phyloP scores from a whole-genome alignment of 2,329 filamentous ascomycete genomes.

The Beauveria varroae region DNA sequence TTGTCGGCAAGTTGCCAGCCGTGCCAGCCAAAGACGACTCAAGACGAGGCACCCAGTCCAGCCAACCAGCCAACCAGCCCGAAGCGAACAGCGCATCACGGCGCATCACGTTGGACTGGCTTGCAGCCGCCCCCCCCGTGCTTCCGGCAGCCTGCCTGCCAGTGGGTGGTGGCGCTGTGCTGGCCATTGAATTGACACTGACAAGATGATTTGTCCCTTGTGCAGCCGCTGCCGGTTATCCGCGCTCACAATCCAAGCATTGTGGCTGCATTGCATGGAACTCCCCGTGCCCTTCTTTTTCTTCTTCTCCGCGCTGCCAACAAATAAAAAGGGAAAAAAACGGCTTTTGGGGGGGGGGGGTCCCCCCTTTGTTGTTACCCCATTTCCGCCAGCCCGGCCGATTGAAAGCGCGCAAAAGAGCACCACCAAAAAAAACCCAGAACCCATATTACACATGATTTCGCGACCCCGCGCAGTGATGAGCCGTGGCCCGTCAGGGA shows the following conservation, averaged over 20 bases:
- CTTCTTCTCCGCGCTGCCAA: neutral
- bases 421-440: too few species aligned
- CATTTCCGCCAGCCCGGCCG: neutral
- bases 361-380: neutral
- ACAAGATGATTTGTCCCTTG: neutral
- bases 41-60: too few species aligned
- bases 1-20: too few species aligned
- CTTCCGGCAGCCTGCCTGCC: neutral
- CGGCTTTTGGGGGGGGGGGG: neutral
- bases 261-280: too few species aligned
- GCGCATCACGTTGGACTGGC: neutral
- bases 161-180: neutral
- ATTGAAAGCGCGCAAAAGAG: neutral
- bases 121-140: neutral
- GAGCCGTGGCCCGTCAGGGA: too few species aligned
- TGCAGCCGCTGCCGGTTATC: constrained; percentile 10
- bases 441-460: neutral
- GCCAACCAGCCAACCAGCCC: neutral
- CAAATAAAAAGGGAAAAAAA: neutral
- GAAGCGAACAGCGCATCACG: neutral
- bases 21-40: too few species aligned
- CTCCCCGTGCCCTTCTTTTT: too few species aligned
- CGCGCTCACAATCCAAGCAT: neutral
- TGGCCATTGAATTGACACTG: neutral
- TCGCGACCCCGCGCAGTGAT: neutral